Conservation (phyloP, 257 asterid species). For the Nicotiana paniculata region DNA sequence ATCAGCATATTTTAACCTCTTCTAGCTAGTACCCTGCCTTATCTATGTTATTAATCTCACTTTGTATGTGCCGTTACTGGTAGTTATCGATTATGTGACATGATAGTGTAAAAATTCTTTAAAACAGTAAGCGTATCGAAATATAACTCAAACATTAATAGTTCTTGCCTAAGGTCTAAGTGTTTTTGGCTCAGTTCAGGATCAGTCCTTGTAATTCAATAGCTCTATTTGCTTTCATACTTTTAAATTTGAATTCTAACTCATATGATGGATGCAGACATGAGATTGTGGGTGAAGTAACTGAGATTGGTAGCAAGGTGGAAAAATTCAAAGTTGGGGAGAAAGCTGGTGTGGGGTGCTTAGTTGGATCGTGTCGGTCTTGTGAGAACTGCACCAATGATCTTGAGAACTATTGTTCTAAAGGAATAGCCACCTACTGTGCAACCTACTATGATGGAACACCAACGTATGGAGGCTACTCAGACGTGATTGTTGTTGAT, state of each 20-base stretch:
- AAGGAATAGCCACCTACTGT: background rate
- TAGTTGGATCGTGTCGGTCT: constrained; percentile 29
- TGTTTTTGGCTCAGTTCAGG: background rate
- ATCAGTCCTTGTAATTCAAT: background rate
- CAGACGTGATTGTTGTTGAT: constrained; percentile 3
- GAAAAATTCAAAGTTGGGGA: constrained; percentile 29
- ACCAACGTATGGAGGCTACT: constrained; percentile 14
- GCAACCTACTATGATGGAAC: background rate
- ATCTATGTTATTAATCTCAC: background rate
- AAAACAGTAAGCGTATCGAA: background rate
- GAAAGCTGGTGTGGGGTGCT: constrained; percentile 34
- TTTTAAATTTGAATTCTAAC: background rate
- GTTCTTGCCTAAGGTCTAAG: background rate
- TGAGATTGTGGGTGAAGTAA: constrained; percentile 32
- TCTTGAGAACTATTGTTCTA: constrained; percentile 21
- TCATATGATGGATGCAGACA: constrained; percentile 21
- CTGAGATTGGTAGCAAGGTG: constrained; percentile 37
- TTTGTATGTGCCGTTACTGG: background rate
- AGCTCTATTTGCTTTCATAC: background rate
- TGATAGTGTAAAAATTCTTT: no score
- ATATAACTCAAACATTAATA: background rate
- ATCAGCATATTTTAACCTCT: background rate
- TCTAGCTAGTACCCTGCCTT: background rate
- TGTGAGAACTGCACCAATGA: constrained; percentile 26
- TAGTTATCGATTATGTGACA: background rate